These are phyloP conservation scores for Sphaerostilbella broomeana DNA, from an alignment of 2,329 filamentous ascomycete genomes.

Conservation along the genomic window DNA sequence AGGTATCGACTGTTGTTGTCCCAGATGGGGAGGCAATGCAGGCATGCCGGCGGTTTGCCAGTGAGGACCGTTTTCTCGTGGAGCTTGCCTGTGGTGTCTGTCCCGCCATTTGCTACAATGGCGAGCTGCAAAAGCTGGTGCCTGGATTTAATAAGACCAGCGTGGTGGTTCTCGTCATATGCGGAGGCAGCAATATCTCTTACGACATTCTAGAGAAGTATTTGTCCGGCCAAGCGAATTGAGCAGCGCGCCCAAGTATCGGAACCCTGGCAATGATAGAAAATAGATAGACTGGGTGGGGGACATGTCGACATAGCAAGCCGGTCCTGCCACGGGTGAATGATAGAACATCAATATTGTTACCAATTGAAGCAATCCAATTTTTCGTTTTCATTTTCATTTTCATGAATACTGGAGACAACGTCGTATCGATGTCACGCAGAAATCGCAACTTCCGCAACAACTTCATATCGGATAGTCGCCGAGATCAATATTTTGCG, in stretches of 20 bases:
- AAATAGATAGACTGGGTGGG: too few relatives aligned
- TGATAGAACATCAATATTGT: neutral
- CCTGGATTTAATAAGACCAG: slow-evolving; percentile 19
- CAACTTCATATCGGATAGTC: too few relatives aligned
- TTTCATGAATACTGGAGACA: too few relatives aligned
- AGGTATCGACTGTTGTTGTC: slow-evolving; percentile 22
- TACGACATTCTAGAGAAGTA: slow-evolving; percentile 24
- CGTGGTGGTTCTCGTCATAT: slow-evolving; percentile 26
- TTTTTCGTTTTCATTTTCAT: too few relatives aligned
- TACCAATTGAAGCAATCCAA: neutral
- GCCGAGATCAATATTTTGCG: too few relatives aligned
- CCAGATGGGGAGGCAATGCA: slow-evolving; percentile 23
- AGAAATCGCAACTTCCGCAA: too few relatives aligned
- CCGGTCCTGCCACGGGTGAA: neutral
- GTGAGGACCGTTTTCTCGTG: slow-evolving; percentile 25
- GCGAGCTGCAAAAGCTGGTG: slow-evolving; percentile 18
- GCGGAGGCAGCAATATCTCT: slow-evolving; percentile 28
- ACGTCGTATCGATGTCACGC: too few relatives aligned
- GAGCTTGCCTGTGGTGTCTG: slow-evolving; percentile 26
- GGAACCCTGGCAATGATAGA: too few relatives aligned
- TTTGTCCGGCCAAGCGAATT: neutral
- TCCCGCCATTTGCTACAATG: slow-evolving; percentile 24
- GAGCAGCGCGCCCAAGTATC: too few relatives aligned
- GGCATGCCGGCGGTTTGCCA: slow-evolving; percentile 22
- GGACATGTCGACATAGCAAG: too few relatives aligned